Evolutionary conservation across 345 rosid species (phyloP), one percentile per base, ranked within the genome.

Genomic region (Citrus reticulata): DNA sequence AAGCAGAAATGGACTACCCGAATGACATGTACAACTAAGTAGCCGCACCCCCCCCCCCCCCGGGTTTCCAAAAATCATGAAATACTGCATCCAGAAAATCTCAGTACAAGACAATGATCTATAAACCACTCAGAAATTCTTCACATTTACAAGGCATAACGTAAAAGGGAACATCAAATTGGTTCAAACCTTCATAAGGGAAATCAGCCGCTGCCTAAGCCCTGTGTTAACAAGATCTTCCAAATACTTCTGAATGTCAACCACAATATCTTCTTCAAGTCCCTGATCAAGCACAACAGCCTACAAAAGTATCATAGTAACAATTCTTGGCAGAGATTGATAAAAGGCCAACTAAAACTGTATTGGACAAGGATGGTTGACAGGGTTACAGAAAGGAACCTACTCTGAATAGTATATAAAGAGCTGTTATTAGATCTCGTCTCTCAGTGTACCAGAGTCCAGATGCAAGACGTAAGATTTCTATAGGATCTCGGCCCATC

Each of bases 401-500:
- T 86, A 92, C 98, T 93, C 99, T 90, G 75, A 94, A 82, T 59
- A 96, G 90, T 68, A 89, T 89, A 74, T 88, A 90, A 19, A 96
- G 86, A 24, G 97, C 89, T 77, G 93, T 92, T 84, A 92, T 75
- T 79, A 90, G 81, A 85, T 95, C 97, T 77, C 96, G 89, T 78
- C 99, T 92, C 86, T 91, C 97, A 10, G 97, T 89, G 80, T 95
- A 95, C 99, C 99, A 93, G 54, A 95, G 91, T 75, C 99, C 99
- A 40, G 91, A 88, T 24, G 99, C 92, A 85, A 96, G 94, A 57
- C 98, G 97, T 59, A 90, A 87, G 82, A 96, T 88, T 84, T 96
- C 99, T 69, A 85, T 72, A 4, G 88, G 92, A 68, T 86, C 95
- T 66, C 99, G 89, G 81, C 98, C 99, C 89, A 91, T 82, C 80